Evolutionary conservation across 2,329 filamentous ascomycete genomes (phyloP).

Genomic region (Penicillium hesseltinei): DNA sequence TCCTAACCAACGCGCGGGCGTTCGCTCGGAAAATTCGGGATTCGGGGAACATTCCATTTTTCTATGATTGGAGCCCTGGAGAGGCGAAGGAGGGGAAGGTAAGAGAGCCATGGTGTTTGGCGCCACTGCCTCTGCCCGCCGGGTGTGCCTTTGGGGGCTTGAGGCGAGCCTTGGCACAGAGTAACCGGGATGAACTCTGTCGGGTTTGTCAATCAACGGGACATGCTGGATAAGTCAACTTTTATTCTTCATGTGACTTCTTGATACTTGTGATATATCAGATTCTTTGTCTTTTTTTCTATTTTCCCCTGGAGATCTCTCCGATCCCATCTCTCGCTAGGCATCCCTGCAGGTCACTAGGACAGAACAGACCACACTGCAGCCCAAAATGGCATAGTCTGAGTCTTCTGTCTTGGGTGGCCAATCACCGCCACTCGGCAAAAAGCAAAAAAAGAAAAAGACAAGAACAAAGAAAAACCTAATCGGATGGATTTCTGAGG

Average conservation of each 20-base stretch:
- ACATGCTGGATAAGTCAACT: slow-evolving; percentile 2
- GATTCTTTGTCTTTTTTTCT: neutral
- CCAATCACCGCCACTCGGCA: slow-evolving; percentile 3
- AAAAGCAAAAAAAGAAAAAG: neutral
- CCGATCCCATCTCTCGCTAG: slow-evolving; percentile 2
- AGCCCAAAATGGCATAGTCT: neutral
- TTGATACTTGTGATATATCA: neutral
- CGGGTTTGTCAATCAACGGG: neutral
- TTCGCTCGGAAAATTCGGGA: neutral
- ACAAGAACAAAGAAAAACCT: neutral
- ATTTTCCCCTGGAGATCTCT: slow-evolving; percentile 2
- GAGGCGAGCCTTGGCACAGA: slow-evolving; percentile 1
- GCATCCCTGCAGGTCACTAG: slow-evolving; percentile 4
- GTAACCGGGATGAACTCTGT: neutral
- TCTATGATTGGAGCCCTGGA: neutral
- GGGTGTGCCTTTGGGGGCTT: slow-evolving; percentile 2
- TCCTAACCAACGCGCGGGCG: neutral
- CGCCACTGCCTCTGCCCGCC: neutral
- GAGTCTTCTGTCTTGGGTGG: too few relatives aligned
- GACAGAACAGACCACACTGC: neutral
- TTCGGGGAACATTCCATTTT: slow-evolving; percentile 2
- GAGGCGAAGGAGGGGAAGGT: neutral
- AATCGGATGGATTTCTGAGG: neutral
- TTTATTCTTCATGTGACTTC: neutral
- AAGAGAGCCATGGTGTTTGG: neutral